Percentiles rank a stretch among this genome's conserved stretches.
Conservation (phyloP, 2,329 filamentous ascomycete species). For the Ophiosphaerella korrae region DNA sequence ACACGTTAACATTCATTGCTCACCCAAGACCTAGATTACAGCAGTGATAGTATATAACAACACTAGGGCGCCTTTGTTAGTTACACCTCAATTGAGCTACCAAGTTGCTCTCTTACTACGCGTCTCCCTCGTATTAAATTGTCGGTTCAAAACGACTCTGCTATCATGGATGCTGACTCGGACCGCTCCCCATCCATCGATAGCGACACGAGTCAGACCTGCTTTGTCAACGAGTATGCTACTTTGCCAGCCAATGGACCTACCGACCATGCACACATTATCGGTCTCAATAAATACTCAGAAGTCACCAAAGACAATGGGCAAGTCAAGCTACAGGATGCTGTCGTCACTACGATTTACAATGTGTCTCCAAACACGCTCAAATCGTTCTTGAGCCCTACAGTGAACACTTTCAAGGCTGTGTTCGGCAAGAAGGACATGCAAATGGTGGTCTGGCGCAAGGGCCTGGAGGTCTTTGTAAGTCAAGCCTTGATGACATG, state of each 20-base stretch:
- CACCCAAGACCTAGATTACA: too few relatives aligned
- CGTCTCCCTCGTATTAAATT: neutral
- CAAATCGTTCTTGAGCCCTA: slow-evolving; percentile 14
- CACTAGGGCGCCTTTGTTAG: too few relatives aligned
- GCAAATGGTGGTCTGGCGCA: slow-evolving; percentile 26
- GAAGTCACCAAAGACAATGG: neutral
- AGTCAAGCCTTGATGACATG: neutral
- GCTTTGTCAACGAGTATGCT: slow-evolving; percentile 10
- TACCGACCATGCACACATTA: slow-evolving; percentile 5
- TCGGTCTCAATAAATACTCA: slow-evolving; percentile 9
- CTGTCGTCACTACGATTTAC: slow-evolving; percentile 20
- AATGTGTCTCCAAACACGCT: slow-evolving; percentile 8
- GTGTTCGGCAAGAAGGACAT: slow-evolving; percentile 14
- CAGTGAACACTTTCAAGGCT: slow-evolving; percentile 17
- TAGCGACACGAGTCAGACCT: neutral
- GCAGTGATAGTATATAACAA: too few relatives aligned
- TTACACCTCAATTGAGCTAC: neutral
- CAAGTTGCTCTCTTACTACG: too few relatives aligned
- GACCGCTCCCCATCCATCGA: neutral
- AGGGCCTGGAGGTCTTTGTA: slow-evolving; percentile 24
- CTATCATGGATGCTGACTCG: slow-evolving; percentile 3
- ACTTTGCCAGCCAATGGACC: slow-evolving; percentile 6
- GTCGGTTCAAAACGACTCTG: neutral
- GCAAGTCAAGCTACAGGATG: slow-evolving; percentile 17
- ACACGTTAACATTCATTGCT: too few relatives aligned